Percentiles rank a stretch among this genome's conserved stretches.
Conservation (phyloP, 2,329 filamentous ascomycete species). For the Pseudogymnoascus sp. region DNA sequence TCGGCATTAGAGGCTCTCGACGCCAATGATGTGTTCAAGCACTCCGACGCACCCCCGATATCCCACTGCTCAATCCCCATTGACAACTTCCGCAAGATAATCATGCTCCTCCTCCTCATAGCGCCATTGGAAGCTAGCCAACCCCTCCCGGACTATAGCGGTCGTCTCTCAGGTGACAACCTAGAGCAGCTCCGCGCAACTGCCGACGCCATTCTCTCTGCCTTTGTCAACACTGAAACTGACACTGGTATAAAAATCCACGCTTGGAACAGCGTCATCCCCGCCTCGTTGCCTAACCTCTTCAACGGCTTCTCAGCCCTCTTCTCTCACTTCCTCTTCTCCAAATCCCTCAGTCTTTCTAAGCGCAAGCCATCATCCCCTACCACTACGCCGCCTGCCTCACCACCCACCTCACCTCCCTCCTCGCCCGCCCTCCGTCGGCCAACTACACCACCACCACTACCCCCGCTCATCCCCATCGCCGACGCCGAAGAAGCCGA, state of each 20-base stretch:
- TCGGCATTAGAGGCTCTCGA: slow-evolving; percentile 62
- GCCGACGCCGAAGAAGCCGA: slow-evolving; percentile 48
- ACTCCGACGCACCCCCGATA: slow-evolving; percentile 41
- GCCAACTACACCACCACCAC: slow-evolving; percentile 24
- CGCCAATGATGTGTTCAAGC: slow-evolving; percentile 50
- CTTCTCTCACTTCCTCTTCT: slow-evolving; percentile 70
- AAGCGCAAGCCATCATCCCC: slow-evolving; percentile 24
- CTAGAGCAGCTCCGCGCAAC: slow-evolving; percentile 50
- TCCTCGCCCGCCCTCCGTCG: slow-evolving; percentile 23
- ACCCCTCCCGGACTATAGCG: slow-evolving; percentile 51
- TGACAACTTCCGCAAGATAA: slow-evolving; percentile 61
- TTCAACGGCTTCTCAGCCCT: slow-evolving; percentile 59
- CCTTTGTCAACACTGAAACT: slow-evolving; percentile 57
- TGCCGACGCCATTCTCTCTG: slow-evolving; percentile 55
- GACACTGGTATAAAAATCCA: slow-evolving; percentile 53
- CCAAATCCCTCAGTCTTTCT: slow-evolving; percentile 58
- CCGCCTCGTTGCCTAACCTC: slow-evolving; percentile 53
- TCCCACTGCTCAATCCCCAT: slow-evolving; percentile 62
- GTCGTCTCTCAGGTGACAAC: slow-evolving; percentile 45
- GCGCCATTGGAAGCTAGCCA: slow-evolving; percentile 59
- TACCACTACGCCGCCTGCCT: slow-evolving; percentile 26
- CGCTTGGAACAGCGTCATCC: slow-evolving; percentile 52
- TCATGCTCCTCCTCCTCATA: slow-evolving; percentile 60
- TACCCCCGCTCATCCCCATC: slow-evolving; percentile 21
- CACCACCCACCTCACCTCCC: slow-evolving; percentile 23